Conservation (phyloP, 140 eudicot species). For the Cichorium intybus region DNA sequence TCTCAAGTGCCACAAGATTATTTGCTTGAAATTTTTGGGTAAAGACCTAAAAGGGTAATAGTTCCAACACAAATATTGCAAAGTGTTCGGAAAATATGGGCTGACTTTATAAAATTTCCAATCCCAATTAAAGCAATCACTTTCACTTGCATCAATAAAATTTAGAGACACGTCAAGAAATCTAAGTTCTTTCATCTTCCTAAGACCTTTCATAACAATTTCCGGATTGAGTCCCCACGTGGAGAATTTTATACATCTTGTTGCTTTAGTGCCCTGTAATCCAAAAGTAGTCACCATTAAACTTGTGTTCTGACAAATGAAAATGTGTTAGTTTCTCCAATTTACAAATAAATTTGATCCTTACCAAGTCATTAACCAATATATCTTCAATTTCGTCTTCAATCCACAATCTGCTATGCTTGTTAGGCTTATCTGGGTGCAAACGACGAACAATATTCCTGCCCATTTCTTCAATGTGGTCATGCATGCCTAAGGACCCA, state of each 20-base stretch:
- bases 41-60: background rate
- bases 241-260: no score
- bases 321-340: background rate
- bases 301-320: background rate
- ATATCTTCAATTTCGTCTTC: background rate
- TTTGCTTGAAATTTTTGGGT: background rate
- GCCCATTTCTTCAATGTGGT: slow-evolving; percentile 15
- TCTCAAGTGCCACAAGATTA: no score
- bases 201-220: background rate
- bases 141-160: background rate
- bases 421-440: slow-evolving; percentile 5
- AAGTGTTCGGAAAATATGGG: background rate
- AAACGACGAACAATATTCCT: background rate
- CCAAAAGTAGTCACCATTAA: background rate
- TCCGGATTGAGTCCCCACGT: background rate
- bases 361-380: slow-evolving; percentile 17
- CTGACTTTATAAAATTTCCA: background rate
- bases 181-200: slow-evolving; percentile 11
- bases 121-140: background rate
- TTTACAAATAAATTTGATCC: background rate
- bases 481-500: no score
- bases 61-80: background rate
- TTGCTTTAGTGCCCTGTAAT: slow-evolving; percentile 6
- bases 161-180: no score
- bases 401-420: slow-evolving; percentile 11